phyloP scores from a whole-genome alignment of 73 alveolate species.

The Paramecium octaurelia region DNA sequence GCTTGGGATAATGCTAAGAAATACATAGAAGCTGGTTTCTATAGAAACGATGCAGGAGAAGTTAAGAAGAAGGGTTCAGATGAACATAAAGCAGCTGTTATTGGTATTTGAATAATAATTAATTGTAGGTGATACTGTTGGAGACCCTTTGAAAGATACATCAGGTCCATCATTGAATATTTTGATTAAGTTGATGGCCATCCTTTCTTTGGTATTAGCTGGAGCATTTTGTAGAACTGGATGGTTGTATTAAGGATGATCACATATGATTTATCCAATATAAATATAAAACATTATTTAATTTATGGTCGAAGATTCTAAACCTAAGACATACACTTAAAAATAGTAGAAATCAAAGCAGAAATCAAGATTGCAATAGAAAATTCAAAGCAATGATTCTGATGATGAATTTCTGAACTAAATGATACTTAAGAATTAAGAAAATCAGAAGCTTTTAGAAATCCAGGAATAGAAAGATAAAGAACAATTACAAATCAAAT shows the following conservation, averaged over 20 bases:
- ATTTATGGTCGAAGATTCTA: neutral
- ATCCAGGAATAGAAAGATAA: neutral
- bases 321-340: neutral
- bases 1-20: constrained; percentile 92
- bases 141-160: constrained; percentile 93
- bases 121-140: constrained; percentile 89
- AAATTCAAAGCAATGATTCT: neutral
- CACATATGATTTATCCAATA: neutral
- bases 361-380: neutral
- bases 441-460: neutral
- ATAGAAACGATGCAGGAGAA: constrained; percentile 58
- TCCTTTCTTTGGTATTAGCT: constrained; percentile 75
- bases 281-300: neutral
- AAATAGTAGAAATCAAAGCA: neutral
- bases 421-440: neutral
- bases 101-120: neutral
- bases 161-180: constrained; percentile 91
- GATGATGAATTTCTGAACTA: constrained; percentile 21
- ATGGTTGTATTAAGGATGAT: constrained; percentile 8
- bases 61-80: constrained; percentile 69
- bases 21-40: constrained; percentile 71
- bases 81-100: constrained; percentile 79
- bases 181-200: constrained; percentile 86
- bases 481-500: neutral
- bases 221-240: constrained; percentile 45